Evolutionary conservation across 768 basidiomycete species (phyloP).

Genomic region (Serendipita sp.): DNA sequence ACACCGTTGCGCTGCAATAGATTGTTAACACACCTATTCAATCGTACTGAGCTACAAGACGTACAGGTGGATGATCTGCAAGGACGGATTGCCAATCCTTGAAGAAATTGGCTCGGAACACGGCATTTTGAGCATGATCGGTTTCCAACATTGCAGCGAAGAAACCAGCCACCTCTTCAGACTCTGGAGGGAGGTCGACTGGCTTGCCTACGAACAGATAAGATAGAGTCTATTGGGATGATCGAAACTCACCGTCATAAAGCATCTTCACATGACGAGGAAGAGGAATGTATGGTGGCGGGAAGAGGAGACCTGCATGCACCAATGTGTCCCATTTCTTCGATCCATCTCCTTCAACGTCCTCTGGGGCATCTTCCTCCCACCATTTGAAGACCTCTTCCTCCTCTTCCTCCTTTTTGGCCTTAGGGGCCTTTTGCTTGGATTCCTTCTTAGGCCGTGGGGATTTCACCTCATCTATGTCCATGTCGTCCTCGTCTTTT

Average conservation of each 20-base stretch:
- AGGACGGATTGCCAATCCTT: constrained; percentile 69
- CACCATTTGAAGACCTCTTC: constrained; percentile 75
- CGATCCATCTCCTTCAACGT: constrained; percentile 54
- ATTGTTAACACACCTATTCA: neutral
- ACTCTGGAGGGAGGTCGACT: constrained; percentile 61
- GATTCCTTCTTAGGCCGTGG: constrained; percentile 16
- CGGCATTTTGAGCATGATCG: constrained; percentile 74
- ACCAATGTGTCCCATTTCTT: constrained; percentile 91
- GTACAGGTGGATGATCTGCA: constrained; percentile 66
- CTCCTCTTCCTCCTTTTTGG: constrained; percentile 37
- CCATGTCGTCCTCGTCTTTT: constrained; percentile 18
- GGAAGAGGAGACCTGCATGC: constrained; percentile 90
- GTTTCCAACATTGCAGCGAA: constrained; percentile 86
- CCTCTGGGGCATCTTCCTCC: constrained; percentile 38
- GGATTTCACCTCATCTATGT: constrained; percentile 16
- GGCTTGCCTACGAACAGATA: constrained; percentile 40
- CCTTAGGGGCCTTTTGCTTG: constrained; percentile 11
- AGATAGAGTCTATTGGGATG: constrained; percentile 6
- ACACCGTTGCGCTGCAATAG: constrained; percentile 43
- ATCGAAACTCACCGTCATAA: constrained; percentile 56
- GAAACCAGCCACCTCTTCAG: constrained; percentile 95
- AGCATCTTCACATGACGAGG: constrained; percentile 80
- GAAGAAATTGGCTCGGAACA: constrained; percentile 93
- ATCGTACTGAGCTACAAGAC: constrained; percentile 18
- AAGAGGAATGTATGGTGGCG: constrained; percentile 79